Percentiles rank a stretch among this genome's conserved stretches.
Conservation (phyloP, 2,329 filamentous ascomycete species). For the Fusarium palustre region DNA sequence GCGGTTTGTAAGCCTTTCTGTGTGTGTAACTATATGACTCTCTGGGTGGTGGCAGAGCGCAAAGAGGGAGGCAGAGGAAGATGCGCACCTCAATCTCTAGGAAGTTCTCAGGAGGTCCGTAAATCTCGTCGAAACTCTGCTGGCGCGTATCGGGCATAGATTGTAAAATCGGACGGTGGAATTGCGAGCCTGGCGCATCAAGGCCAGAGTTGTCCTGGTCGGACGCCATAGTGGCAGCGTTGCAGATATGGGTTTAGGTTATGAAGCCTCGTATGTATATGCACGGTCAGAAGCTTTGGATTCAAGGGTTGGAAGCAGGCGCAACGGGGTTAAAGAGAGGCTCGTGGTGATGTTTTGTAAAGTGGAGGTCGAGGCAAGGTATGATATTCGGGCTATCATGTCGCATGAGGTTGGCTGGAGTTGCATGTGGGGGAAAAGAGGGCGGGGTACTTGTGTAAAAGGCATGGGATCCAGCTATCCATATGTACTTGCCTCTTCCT, state of each 20-base stretch:
- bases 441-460: constrained; percentile 25
- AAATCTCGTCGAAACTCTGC: constrained; percentile 99
- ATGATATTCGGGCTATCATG: constrained; percentile 12
- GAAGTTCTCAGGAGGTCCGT: constrained; percentile 98
- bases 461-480: background rate
- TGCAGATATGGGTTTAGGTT: background rate
- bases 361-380: constrained; percentile 14
- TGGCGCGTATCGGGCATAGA: constrained; percentile 79
- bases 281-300: background rate
- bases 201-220: constrained; percentile 52
- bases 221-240: constrained; percentile 58
- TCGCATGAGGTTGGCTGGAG: constrained; percentile 29
- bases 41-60: background rate
- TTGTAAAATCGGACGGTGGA: constrained; percentile 69
- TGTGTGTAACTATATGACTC: background rate
- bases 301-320: background rate
- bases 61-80: background rate
- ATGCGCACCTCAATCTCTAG: constrained; percentile 89
- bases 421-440: constrained; percentile 21
- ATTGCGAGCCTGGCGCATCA: constrained; percentile 50
- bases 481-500: constrained; percentile 1
- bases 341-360: constrained; percentile 22
- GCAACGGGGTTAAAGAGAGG: background rate
- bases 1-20: constrained; percentile 24
- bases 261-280: background rate